Evolutionary conservation across 805 yeast genomes (phyloP).

Genomic region (Kazachstania viticola): DNA sequence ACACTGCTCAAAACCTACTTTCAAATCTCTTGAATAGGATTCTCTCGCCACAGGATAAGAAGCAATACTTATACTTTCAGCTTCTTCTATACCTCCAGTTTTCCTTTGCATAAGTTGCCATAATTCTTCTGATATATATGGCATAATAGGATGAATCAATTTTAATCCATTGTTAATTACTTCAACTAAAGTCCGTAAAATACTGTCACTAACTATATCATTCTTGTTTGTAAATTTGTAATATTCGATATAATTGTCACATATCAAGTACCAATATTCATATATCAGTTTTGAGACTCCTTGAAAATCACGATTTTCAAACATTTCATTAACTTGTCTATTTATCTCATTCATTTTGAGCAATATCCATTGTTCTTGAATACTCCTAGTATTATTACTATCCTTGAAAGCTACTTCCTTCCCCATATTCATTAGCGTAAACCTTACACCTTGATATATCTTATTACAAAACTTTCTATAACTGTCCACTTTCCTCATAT

Average conservation of each 20-base stretch:
- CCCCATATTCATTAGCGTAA: slow-evolving; percentile 82
- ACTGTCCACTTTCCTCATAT: slow-evolving; percentile 91
- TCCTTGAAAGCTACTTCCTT: slow-evolving; percentile 48
- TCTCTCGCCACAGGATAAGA: too few species aligned
- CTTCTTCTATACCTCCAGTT: too few species aligned
- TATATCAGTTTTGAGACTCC: slow-evolving; percentile 75
- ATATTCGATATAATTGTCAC: slow-evolving; percentile 96
- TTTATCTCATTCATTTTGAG: slow-evolving; percentile 65
- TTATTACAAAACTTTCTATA: slow-evolving; percentile 98
- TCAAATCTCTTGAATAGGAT: too few species aligned
- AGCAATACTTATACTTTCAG: too few species aligned
- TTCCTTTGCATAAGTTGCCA: too few species aligned
- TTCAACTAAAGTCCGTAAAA: slow-evolving; percentile 82
- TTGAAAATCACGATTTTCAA: slow-evolving; percentile 79
- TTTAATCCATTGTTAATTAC: slow-evolving; percentile 81
- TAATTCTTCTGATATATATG: slow-evolving; percentile 90
- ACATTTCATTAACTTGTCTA: slow-evolving; percentile 42
- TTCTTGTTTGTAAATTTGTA: slow-evolving; percentile 85
- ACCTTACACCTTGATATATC: slow-evolving; percentile 96
- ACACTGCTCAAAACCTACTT: too few species aligned
- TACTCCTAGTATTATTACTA: slow-evolving; percentile 63
- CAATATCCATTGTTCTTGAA: slow-evolving; percentile 92
- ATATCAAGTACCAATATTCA: slow-evolving; percentile 86
- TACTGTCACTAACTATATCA: slow-evolving; percentile 66
- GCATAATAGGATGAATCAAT: slow-evolving; percentile 96